Base-by-base conservation (phyloP, 2,329 filamentous ascomycete genomes). In the Coniella vitis region DNA sequence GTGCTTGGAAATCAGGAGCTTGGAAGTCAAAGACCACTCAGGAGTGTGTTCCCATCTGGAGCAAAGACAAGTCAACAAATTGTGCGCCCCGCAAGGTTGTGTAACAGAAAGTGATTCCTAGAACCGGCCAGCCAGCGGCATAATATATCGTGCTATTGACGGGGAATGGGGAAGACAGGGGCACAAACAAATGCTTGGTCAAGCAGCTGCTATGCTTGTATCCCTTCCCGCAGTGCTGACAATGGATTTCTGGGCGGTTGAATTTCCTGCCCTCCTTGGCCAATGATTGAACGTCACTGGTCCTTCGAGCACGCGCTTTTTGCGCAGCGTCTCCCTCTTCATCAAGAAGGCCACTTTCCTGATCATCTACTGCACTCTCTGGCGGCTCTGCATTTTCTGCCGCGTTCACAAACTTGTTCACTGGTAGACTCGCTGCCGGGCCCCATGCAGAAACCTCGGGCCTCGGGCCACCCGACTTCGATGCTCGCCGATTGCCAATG, bases 131-230 rank as follows among this genome's bases (percentile, higher is more conserved):
- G 48, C 44, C 48, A 21, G 44, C 42, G 37, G 43, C 58, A 64
- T 61, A 61, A 57, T 29, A 64, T 63, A 67, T 65, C 64, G 63
- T 57, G 64, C 35, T 17, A 10, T 21, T 42, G 54, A 62, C 65
- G 60, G 64, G 59, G 60, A 57, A 61, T 62, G 65, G 66, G 65
- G 69, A 71, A 71, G 71, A 70, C 71, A 74, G 78, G 82, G 78
- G 74, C 78, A 95, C 93, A 81, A 84, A 97, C 93, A 96, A 86
- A 84, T 98, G 93, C 82, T 97, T 98, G 68, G 88, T 94, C 77
- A 98, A 83, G 83, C 93, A 98, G 76, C 93, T 97, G 83, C 90
- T 95, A 79, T 98, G 93, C 83, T 98, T 98, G 82, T 98, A 98
- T 72, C 90, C 90, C 79, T 98, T 98, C 70, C 91, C 91, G 76